Evolutionary conservation across 441 rosid species (phyloP), one percentile per base, ranked within the genome.

Genomic region (Arabidopsis hybrid): DNA sequence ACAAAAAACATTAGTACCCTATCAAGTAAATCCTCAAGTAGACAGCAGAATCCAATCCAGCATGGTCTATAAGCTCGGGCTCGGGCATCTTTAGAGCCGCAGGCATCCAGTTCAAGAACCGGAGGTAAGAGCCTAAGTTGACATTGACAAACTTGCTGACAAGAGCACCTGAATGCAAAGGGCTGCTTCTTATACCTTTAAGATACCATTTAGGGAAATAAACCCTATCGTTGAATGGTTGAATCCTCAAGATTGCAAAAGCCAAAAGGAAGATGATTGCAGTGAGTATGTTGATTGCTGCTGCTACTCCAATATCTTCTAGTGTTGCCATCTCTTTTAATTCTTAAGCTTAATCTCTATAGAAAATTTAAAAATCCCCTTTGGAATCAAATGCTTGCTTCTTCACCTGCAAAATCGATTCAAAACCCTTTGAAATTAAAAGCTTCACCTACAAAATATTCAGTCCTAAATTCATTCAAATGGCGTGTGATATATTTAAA

Each of bases 81-180:
- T 91, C 91, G 0, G 97, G 97, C 93, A 91, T 89, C 51, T 68
- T 80, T 16, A 89, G 69, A 50, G 97, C 97, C 11, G 93, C 93
- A 11, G 93, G 97, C 93, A 89, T 89, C 97, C 97, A 91, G 77
- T 88, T 91, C 86, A 89, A 78, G 83, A 91, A 89, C 49, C 84
- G 73, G 5, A 86, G 36, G 69, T 91, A 91, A 4, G 92, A 89
- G 63, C 77, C 79, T 52, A 66, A 80, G 76, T 91, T 83, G 38
- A 91, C 47, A 72, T 91, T 91, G 31, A 91, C 85, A 68, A 91
- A 86, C 62, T 78, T 83, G 66, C 69, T 73, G 11, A 83, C 85
- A 52, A 79, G 72, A 70, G 84, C 78, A 65, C 88, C 83, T 2
- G 91, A 77, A 56, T 76, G 87, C 63, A 80, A 73, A 3, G 95